A percentile compares a stretch with the other conserved stretches of the same genome.
Conservation (phyloP, 352 stramenopile species). For the Hyaloperonospora arabidopsidis region DNA sequence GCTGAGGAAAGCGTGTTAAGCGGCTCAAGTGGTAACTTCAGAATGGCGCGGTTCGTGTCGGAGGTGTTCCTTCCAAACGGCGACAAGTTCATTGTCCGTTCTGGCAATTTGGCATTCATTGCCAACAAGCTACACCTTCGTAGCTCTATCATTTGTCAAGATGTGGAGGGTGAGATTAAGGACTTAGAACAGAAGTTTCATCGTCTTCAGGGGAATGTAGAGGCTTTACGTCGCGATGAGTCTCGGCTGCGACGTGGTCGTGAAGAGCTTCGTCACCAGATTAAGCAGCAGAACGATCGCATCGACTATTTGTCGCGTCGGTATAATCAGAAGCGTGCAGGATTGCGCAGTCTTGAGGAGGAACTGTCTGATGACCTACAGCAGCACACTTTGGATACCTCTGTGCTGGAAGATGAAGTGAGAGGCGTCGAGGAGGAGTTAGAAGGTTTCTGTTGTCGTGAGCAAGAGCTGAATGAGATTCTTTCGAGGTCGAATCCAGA, state of each 20-base stretch:
- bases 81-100: slow-evolving; percentile 73
- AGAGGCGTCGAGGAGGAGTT: slow-evolving; percentile 43
- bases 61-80: slow-evolving; percentile 66
- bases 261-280: slow-evolving; percentile 35
- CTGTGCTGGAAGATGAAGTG: slow-evolving; percentile 68
- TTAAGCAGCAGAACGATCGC: slow-evolving; percentile 41
- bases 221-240: slow-evolving; percentile 51
- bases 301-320: slow-evolving; percentile 49
- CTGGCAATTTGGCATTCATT: slow-evolving; percentile 75
- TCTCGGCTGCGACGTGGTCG: slow-evolving; percentile 33
- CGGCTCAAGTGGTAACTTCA: slow-evolving; percentile 48
- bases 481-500: slow-evolving; percentile 63
- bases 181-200: slow-evolving; percentile 50
- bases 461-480: slow-evolving; percentile 48
- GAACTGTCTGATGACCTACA: slow-evolving; percentile 57
- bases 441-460: slow-evolving; percentile 26
- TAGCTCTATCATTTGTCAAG: slow-evolving; percentile 67
- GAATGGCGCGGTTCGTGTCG: slow-evolving; percentile 53
- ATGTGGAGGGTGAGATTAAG: slow-evolving; percentile 54
- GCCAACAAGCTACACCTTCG: slow-evolving; percentile 54
- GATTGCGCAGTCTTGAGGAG: slow-evolving; percentile 61
- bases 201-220: slow-evolving; percentile 38
- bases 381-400: slow-evolving; percentile 60
- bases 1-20: slow-evolving; percentile 51
- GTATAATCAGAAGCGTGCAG: slow-evolving; percentile 45